Evolutionary conservation across 1,139 yeast species (phyloP).

Genomic region (Zygosaccharomyces sapae): DNA sequence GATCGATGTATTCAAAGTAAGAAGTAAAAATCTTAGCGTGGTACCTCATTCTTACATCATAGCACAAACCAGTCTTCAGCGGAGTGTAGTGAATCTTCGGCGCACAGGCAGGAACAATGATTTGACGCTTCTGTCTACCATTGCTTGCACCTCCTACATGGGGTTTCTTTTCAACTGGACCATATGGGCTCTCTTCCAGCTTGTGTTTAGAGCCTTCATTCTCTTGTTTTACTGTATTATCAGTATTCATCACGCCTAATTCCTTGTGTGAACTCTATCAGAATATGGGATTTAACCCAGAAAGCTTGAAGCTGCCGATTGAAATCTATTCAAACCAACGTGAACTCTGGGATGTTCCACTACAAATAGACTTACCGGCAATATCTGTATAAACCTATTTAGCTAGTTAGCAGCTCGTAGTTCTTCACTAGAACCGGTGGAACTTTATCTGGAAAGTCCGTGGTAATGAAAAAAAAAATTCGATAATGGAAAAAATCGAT

Average conservation of each 20-base stretch:
- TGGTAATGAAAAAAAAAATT: not conserved
- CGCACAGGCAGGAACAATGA: slow-evolving; percentile 51
- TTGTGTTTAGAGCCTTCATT: slow-evolving; percentile 9
- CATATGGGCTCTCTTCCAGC: slow-evolving; percentile 9
- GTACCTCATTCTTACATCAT: slow-evolving; percentile 95
- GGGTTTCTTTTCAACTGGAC: slow-evolving; percentile 3
- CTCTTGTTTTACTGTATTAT: slow-evolving; percentile 7
- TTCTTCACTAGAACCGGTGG: no score
- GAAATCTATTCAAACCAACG: not conserved
- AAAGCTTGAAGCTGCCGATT: not conserved
- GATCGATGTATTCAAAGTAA: slow-evolving; percentile 90
- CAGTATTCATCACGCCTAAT: slow-evolving; percentile 8
- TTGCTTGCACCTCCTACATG: slow-evolving; percentile 3
- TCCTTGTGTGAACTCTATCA: not conserved
- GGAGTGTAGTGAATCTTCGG: slow-evolving; percentile 52
- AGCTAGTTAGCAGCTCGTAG: no score
- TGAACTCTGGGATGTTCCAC: not conserved
- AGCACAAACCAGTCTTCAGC: slow-evolving; percentile 86
- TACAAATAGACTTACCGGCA: no score
- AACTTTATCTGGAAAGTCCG: not conserved
- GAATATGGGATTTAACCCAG: not conserved
- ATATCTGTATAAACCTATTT: no score
- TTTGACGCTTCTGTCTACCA: slow-evolving; percentile 32
- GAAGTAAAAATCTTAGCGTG: slow-evolving; percentile 93
- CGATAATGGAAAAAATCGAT: not conserved